phyloP scores from a whole-genome alignment of 352 stramenopile species.

The Globisporangium nunn region DNA sequence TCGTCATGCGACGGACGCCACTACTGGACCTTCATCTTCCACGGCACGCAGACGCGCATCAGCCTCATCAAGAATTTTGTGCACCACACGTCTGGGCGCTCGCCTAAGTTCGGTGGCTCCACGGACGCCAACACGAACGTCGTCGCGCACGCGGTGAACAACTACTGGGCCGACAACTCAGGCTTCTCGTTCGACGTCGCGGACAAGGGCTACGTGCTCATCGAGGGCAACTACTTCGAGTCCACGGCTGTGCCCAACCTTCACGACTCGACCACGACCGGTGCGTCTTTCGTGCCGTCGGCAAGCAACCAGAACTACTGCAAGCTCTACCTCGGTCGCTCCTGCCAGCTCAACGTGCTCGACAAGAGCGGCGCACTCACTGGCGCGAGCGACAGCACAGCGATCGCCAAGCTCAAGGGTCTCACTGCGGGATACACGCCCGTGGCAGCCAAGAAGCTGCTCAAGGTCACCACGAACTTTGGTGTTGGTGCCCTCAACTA shows the following conservation, averaged over 20 bases:
- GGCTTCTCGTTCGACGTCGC: slow-evolving; percentile 16
- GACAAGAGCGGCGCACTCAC: slow-evolving; percentile 1
- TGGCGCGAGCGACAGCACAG: background rate
- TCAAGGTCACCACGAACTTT: slow-evolving; percentile 6
- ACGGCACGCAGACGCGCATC: slow-evolving; percentile 20
- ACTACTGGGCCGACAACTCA: slow-evolving; percentile 18
- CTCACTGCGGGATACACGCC: background rate
- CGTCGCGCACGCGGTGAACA: slow-evolving; percentile 14
- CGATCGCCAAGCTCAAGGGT: slow-evolving; percentile 2
- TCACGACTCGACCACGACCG: slow-evolving; percentile 5
- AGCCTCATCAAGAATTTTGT: slow-evolving; percentile 31
- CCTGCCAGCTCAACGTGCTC: background rate
- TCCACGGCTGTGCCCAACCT: background rate
- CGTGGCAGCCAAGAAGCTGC: slow-evolving; percentile 1
- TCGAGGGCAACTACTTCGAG: slow-evolving; percentile 12
- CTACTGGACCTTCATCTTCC: slow-evolving; percentile 32
- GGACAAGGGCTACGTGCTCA: slow-evolving; percentile 10
- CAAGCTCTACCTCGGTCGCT: slow-evolving; percentile 2
- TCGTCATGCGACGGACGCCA: slow-evolving; percentile 28
- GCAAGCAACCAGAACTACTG: slow-evolving; percentile 1
- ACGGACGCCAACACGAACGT: slow-evolving; percentile 12
- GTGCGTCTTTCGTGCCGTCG: slow-evolving; percentile 1
- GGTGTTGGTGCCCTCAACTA: background rate
- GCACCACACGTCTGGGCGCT: slow-evolving; percentile 27
- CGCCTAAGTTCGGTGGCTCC: slow-evolving; percentile 21